Percentiles rank a stretch among this genome's conserved stretches.
These are phyloP conservation scores for Lathyrus aphaca DNA, from an alignment of 306 rosid species.

Conservation along the genomic window DNA sequence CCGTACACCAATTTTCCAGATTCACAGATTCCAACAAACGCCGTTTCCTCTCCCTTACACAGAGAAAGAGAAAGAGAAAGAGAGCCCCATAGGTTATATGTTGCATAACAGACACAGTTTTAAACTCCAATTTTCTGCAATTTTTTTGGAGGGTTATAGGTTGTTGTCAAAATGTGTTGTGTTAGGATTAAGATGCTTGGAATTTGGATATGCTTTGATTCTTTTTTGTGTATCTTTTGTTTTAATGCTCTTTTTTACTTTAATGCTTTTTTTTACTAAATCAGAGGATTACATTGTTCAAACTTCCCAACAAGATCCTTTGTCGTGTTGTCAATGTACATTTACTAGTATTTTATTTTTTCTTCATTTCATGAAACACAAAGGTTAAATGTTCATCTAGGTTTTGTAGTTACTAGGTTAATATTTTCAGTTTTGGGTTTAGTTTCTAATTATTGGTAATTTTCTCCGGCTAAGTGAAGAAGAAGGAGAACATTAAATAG, in stretches of 20 bases:
- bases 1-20: no score
- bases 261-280: slow-evolving; percentile 42
- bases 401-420: slow-evolving; percentile 9
- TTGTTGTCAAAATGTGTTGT: slow-evolving; percentile 23
- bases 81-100: no score
- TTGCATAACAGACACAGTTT: no score
- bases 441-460: slow-evolving; percentile 43
- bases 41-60: no score
- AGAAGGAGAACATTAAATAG: no score
- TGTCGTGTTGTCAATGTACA: slow-evolving; percentile 68
- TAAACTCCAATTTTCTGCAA: neutral
- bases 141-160: neutral
- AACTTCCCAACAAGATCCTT: slow-evolving; percentile 85
- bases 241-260: neutral
- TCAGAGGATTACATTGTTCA: slow-evolving; percentile 79
- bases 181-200: neutral
- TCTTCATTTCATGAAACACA: neutral
- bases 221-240: neutral
- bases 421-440: neutral
- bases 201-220: slow-evolving; percentile 23
- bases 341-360: slow-evolving; percentile 62
- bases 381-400: slow-evolving; percentile 15
- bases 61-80: no score
- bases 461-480: neutral
- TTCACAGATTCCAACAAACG: no score